Evolutionary conservation across 2,329 filamentous ascomycete genomes (phyloP), one percentile per base, ranked within the genome.

Genomic region (Exutisphaerella laricina): DNA sequence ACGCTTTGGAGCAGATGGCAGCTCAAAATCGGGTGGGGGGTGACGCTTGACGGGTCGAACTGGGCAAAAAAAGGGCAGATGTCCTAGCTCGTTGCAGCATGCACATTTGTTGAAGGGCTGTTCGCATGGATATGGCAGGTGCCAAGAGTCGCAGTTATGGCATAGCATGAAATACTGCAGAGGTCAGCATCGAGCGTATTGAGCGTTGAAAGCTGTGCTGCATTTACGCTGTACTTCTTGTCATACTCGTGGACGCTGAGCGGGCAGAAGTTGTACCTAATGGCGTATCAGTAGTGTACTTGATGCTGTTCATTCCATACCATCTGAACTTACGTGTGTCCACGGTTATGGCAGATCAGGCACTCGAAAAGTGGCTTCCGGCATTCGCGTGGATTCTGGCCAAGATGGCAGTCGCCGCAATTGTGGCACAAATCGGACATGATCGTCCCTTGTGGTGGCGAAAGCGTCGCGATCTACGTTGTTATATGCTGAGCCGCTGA

Each of bases 381-480:
- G n/a, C n/a, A n/a, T n/a, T n/a, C n/a, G n/a, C n/a, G n/a, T n/a
- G n/a, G n/a, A n/a, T n/a, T n/a, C n/a, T n/a, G n/a, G 36, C 52
- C 52, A 25, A 57, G 41, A 34, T 58, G 56, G 40, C 50, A 57
- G 42, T 44, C 41, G 33, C 50, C 42, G 29, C 55, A 58, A 37
- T 56, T 54, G 39, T 53, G 42, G 39, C 56, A 58, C 20, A 58
- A 49, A 39, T 57, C 51, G n/a, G 44, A 43, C 55, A 57, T 56
- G 34, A 5, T 43, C n/a, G 30, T 33, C 14, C 14, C 9, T 3
- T 35, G 33, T 48, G 21, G 18, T 36, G 28, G 35, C 13, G 39
- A 7, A 22, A 4, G 18, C 12, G 33, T 23, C 13, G 33, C 5
- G 16, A n/a, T 3, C 23, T 12, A 12, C 12, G 23, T 26, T 26